Percentiles rank a stretch among this genome's conserved stretches.
Conservation (phyloP, 306 rosid species). For the Citrullus mucosospermus region DNA sequence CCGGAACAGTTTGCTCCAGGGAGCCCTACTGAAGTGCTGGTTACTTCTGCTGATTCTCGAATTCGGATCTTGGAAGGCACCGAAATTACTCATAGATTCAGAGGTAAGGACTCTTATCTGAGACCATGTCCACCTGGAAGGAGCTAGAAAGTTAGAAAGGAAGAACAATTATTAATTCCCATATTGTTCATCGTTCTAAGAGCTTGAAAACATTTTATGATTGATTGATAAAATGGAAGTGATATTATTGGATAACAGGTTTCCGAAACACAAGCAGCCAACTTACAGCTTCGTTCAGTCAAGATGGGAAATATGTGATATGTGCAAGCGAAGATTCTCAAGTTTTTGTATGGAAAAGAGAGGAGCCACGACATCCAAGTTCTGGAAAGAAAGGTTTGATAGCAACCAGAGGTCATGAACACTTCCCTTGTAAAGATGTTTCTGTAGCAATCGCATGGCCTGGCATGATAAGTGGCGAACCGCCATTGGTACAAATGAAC, state of each 20-base stretch:
- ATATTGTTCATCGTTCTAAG: not conserved
- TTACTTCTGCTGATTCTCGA: slow-evolving; percentile 76
- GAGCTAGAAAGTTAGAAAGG: not conserved
- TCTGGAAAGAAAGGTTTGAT: slow-evolving; percentile 22
- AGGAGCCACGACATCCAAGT: slow-evolving; percentile 25
- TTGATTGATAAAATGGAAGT: not conserved
- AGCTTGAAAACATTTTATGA: not conserved
- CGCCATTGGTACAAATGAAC: slow-evolving; percentile 18
- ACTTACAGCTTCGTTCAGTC: slow-evolving; percentile 59
- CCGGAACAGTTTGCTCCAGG: slow-evolving; percentile 43
- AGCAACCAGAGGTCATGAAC: slow-evolving; percentile 32
- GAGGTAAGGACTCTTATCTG: slow-evolving; percentile 28
- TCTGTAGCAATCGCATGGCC: slow-evolving; percentile 80
- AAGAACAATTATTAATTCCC: not conserved
- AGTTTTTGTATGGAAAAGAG: slow-evolving; percentile 61
- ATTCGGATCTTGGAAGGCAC: slow-evolving; percentile 53
- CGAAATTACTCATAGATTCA: slow-evolving; percentile 50
- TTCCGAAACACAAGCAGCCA: slow-evolving; percentile 68
- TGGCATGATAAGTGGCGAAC: slow-evolving; percentile 44
- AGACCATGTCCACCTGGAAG: not conserved
- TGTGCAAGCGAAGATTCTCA: slow-evolving; percentile 88
- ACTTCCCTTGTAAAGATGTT: slow-evolving; percentile 72
- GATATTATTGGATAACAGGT: slow-evolving; percentile 30
- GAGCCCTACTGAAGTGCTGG: slow-evolving; percentile 51
- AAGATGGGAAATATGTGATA: slow-evolving; percentile 48